Base-by-base conservation (phyloP, 2,329 filamentous ascomycete species). In the Diaporthe eres region DNA sequence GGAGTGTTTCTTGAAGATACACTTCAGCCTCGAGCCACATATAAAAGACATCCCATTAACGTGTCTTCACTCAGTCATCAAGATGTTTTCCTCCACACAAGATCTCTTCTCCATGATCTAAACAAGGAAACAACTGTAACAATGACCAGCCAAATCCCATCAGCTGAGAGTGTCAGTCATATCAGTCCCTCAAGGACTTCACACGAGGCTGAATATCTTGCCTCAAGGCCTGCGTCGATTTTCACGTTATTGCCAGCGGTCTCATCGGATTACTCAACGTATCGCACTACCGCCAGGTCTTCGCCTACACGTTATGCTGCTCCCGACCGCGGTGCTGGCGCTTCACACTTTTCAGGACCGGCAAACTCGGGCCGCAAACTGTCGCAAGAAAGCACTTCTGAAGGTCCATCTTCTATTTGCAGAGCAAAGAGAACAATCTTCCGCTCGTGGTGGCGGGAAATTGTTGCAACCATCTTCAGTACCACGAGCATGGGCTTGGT, bases 71-170 rank as follows among this genome's bases (percentile, higher is more conserved):
- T 25, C 25, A 34, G 28, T 10, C 53, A 19, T 10, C 19, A 15
- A 31, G 2, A 31, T 17, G 28, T 19, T 19, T 17, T 6, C 6
- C 9, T 10, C 13, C 1, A 34, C 7, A 34, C 28, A 19, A 57
- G 1, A 34, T 7, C 4, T 2, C 3, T 34, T 57, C 53, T 25
- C 25, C 25, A 25, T 25, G 12, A 9, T 0, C 8, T 17, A 19
- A 3, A 25, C n/a, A 2, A 4, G 25, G 3, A 0, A 51, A 10
- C 15, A 19, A 0, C n/a, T 1, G 0, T 7, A 13, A 5, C 0
- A 1, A 51, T 51, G 49, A n/a, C 10, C 22, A 0, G 2, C 9
- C 22, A 51, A 51, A 51, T 1, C 8, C 9, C 22, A n/a, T 4
- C 49, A 25, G 49, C 49, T 25, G 9, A 5, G 49, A 25, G 12